Evolutionary conservation across 768 basidiomycete genomes (phyloP), one percentile per base, ranked within the genome.

Genomic region (Collybiopsis confluens): DNA sequence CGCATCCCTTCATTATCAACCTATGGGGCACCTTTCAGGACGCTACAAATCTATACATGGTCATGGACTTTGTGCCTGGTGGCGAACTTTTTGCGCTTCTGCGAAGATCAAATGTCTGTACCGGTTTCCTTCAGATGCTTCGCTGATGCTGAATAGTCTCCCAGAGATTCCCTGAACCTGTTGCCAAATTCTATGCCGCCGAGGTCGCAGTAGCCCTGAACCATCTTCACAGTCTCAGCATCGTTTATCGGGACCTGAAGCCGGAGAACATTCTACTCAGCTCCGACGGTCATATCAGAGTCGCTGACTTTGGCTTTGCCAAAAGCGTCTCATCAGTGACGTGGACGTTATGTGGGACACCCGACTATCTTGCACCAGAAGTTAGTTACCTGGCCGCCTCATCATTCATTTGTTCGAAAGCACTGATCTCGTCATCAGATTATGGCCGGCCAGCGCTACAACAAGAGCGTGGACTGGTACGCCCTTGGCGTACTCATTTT

Each of bases 401-500:
- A 2, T 18, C 36, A 45, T 35, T n/a, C 23, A 26, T 47, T 64
- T 35, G 26, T 9, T n/a, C 65, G 58, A 45, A 58, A 58, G 21
- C 51, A 10, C 45, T 58, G 36, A 50, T 7, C 16, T 27, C 26
- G 30, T 46, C 21, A 11, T 18, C 43, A 90, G 88, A 83, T 92
- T 68, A 87, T 85, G 65, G 83, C 77, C 16, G 86, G 90, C 65
- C 81, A 83, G 54, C 79, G 94, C 5, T 98, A 99, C 67, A 96
- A 95, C 65, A 96, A 97, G 68, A 88, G 86, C 54, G 96, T 98
- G 2, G 97, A 99, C 65, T 99, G 95, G 95, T 99, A 98, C 72
- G 96, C 97, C 1, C 81, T 98, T 48, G 97, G 97, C 47, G 92
- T 99, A 52, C 84, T 99, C 56, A 89, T 95, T 53, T 99, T 90